Conservation (phyloP, 306 rosid genomes). For the Quercus variabilis region DNA sequence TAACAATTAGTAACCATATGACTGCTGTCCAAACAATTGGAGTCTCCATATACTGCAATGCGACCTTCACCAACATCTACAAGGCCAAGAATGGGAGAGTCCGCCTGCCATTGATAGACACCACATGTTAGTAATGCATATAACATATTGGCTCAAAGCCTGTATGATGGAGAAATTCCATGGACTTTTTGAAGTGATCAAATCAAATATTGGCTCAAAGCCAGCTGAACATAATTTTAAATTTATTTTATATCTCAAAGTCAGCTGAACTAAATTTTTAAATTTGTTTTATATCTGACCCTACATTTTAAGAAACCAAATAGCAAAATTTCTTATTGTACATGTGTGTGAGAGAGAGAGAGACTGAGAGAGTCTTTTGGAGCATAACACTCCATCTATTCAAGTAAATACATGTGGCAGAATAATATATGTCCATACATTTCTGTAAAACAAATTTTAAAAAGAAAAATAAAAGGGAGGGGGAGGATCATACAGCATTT, state of each 20-base stretch:
- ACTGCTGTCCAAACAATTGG: slow-evolving; percentile 95
- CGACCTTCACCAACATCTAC: slow-evolving; percentile 63
- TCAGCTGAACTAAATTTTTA: not conserved
- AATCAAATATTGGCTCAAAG: not conserved
- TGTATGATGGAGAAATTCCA: not conserved
- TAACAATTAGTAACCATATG: slow-evolving; percentile 97
- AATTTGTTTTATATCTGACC: not conserved
- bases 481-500: not conserved
- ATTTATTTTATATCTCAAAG: not conserved
- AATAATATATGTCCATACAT: not conserved
- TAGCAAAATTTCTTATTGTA: no score
- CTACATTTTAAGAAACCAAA: not conserved
- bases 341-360: no score
- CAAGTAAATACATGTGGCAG: not conserved
- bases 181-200: not conserved
- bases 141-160: not conserved
- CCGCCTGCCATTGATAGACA: slow-evolving; percentile 62
- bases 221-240: not conserved
- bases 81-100: slow-evolving; percentile 91
- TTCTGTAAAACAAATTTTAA: no score
- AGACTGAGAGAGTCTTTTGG: no score
- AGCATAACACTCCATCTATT: not conserved
- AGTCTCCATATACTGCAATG: slow-evolving; percentile 88
- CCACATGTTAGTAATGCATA: not conserved
- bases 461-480: no score